Base-by-base conservation (phyloP, 139 green algal genomes). In the Marvania coccoides region DNA sequence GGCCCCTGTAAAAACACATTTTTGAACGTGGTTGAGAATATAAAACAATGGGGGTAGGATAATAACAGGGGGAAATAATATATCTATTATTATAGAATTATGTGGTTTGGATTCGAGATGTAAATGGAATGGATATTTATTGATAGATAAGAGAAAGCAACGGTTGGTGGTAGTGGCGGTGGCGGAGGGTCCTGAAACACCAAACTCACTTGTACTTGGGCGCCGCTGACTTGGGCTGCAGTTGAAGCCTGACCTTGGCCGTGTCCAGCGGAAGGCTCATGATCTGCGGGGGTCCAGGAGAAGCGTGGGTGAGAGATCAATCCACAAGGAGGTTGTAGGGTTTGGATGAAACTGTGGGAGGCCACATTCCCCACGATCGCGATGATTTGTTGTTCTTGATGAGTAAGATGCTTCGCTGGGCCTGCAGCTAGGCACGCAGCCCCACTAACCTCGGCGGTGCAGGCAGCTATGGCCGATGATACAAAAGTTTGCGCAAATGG, bases 221-320 rank as follows among this genome's bases (percentile, higher is more conserved):
- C 7, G 45, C 38, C 15, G 72, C 67, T 13, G 38, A 71, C 23
- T 76, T 79, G 31, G 34, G 40, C 63, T 99, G 94, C 19, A 98
- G 65, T 67, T 99, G 94, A 37, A 99, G 71, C 31, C 88, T 68
- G 13, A 99, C 94, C 63, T 99, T 99, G 31, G 93, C 93, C 6
- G 91, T 98, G 74, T 98, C 93, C 30, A 97, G 75, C 3, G 90
- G 91, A 5, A 96, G 75, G 4, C 88, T 96, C 12, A 83, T 45
- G 6, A 69, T 59, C 84, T 92, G 81, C 15, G 78, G 82, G 54
- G 76, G 85, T n/a, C 72, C 82, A 91, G 13, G 87, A 53, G 38
- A 8, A 58, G 8, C 10, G 33, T 36, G 12, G 15, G 0, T 26
- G 38, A 51, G 42, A 28, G 19, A 19, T 28, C 19, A 19, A 51